These are phyloP conservation scores for Colletotrichum tanaceti DNA, from an alignment of 2,329 filamentous ascomycete species.

Conservation along the genomic window DNA sequence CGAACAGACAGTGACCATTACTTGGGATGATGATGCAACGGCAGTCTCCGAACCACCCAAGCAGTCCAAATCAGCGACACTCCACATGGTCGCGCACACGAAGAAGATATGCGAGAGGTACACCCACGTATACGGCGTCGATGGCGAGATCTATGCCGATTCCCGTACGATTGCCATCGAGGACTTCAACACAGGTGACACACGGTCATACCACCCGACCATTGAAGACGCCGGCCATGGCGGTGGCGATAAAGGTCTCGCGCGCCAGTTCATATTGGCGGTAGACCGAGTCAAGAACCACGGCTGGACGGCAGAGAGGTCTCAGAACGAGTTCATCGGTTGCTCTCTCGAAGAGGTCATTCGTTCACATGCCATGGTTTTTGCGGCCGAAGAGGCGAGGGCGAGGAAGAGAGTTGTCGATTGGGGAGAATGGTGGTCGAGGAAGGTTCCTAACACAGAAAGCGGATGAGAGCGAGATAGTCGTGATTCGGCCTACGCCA, in stretches of 20 bases:
- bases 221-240: conserved; percentile 39
- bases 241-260: conserved; percentile 62
- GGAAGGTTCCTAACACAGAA: conserved; percentile 44
- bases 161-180: conserved; percentile 80
- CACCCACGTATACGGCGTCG: conserved; percentile 85
- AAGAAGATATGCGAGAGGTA: conserved; percentile 87
- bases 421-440: conserved; percentile 81
- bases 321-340: conserved; percentile 81
- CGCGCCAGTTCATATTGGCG: conserved; percentile 84
- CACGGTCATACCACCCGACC: conserved; percentile 35
- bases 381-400: conserved; percentile 91
- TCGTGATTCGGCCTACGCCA: background rate
- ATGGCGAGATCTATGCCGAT: conserved; percentile 89
- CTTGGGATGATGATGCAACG: conserved; percentile 79
- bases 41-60: conserved; percentile 37
- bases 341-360: conserved; percentile 88
- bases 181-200: conserved; percentile 52
- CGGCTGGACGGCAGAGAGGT: conserved; percentile 72
- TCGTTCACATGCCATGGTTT: conserved; percentile 91
- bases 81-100: conserved; percentile 95
- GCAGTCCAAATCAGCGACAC: conserved; percentile 78
- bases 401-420: conserved; percentile 75
- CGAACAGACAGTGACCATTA: conserved; percentile 88
- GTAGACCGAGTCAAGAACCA: conserved; percentile 82
- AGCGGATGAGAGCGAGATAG: conserved; percentile 7